Percentiles rank a stretch among this genome's conserved stretches.
These are phyloP conservation scores for Melampsora abietis-canadensis DNA, from an alignment of 1,284 basidiomycete species.

Conservation along the genomic window DNA sequence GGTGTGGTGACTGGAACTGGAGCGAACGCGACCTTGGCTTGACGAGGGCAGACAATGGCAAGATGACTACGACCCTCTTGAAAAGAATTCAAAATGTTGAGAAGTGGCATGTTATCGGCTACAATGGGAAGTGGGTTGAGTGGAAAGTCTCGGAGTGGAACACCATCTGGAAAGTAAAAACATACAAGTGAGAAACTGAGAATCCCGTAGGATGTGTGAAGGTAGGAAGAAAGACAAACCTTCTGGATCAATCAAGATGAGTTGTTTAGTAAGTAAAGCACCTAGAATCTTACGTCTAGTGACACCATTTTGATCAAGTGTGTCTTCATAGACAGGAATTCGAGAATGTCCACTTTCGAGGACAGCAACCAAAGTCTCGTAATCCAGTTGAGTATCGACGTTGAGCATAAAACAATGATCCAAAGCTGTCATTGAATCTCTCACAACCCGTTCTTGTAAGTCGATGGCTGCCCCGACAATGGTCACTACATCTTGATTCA, in stretches of 20 bases:
- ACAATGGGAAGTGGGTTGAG: slow-evolving; percentile 81
- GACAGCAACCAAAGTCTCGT: slow-evolving; percentile 68
- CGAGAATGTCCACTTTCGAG: slow-evolving; percentile 73
- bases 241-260: slow-evolving; percentile 40
- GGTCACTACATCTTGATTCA: slow-evolving; percentile 69
- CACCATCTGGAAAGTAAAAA: slow-evolving; percentile 60
- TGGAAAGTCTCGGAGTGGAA: slow-evolving; percentile 71
- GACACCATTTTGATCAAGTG: not conserved
- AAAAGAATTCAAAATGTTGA: slow-evolving; percentile 82
- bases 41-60: slow-evolving; percentile 71
- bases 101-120: slow-evolving; percentile 76
- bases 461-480: slow-evolving; percentile 73
- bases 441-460: slow-evolving; percentile 65
- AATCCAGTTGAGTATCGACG: slow-evolving; percentile 70
- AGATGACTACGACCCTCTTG: slow-evolving; percentile 88
- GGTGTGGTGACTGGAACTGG: slow-evolving; percentile 53
- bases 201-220: not conserved
- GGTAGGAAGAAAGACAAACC: not conserved
- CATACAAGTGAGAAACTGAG: not conserved
- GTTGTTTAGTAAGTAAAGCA: slow-evolving; percentile 34
- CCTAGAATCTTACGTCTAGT: slow-evolving; percentile 19
- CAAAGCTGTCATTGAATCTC: slow-evolving; percentile 77
- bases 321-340: slow-evolving; percentile 56
- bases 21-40: slow-evolving; percentile 87
- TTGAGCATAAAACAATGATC: slow-evolving; percentile 69